phyloP scores from a whole-genome alignment of 1,139 yeast species.

The Taphrina betulina region DNA sequence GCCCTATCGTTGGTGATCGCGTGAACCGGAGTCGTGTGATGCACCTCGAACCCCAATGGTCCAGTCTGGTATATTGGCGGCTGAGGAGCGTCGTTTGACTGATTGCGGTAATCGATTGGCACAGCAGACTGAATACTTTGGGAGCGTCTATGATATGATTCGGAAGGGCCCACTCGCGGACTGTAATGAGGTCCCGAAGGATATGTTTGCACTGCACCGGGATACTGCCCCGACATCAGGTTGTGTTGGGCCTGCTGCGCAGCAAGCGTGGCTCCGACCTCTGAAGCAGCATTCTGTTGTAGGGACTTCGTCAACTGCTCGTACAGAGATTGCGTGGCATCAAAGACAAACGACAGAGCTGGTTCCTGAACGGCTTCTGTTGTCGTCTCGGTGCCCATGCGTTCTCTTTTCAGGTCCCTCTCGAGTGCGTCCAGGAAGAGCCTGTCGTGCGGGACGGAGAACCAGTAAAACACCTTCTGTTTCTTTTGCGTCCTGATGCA shows the following conservation, averaged over 20 bases:
- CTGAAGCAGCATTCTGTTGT: slow-evolving; percentile 37
- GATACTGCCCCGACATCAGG: slow-evolving; percentile 6
- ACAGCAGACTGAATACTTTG: slow-evolving; percentile 27
- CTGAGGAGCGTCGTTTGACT: too few relatives aligned
- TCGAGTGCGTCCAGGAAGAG: slow-evolving; percentile 91
- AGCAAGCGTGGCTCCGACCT: slow-evolving; percentile 33
- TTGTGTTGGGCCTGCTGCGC: slow-evolving; percentile 30
- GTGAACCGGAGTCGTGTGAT: too few relatives aligned
- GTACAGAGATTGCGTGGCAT: slow-evolving; percentile 45
- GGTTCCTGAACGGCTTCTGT: slow-evolving; percentile 49
- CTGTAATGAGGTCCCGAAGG: neutral
- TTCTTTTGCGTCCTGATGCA: slow-evolving; percentile 94
- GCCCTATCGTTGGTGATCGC: too few relatives aligned
- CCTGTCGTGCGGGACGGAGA: slow-evolving; percentile 90
- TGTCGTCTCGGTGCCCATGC: slow-evolving; percentile 44
- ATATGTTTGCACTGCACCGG: neutral
- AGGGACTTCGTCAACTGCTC: slow-evolving; percentile 44
- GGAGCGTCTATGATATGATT: slow-evolving; percentile 8
- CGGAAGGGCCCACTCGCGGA: slow-evolving; percentile 4
- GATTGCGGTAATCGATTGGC: slow-evolving; percentile 22
- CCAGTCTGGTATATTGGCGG: too few relatives aligned
- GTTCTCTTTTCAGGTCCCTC: slow-evolving; percentile 82
- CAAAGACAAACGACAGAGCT: slow-evolving; percentile 47
- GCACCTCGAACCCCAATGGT: too few relatives aligned
- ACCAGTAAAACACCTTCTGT: slow-evolving; percentile 97